Evolutionary conservation across 176 grass and related monocot genomes (phyloP).

Genomic region (Hyparrhenia diplandra): DNA sequence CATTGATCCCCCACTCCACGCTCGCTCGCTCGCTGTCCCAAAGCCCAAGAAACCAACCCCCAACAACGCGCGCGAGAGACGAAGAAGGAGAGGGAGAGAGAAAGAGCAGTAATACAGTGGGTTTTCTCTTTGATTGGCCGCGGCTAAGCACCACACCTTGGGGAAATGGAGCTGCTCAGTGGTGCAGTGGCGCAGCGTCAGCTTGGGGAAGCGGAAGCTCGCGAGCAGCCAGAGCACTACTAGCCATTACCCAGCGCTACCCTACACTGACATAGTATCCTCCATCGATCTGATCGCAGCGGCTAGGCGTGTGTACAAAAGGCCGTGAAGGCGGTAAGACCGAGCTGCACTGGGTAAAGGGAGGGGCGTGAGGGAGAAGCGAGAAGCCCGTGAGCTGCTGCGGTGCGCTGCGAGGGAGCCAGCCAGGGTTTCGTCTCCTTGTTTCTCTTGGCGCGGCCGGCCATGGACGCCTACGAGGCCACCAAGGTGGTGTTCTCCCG

Average conservation of each 20-base stretch:
- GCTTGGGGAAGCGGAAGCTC: constrained; percentile 39
- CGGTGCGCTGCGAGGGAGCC: background rate
- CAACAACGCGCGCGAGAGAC: background rate
- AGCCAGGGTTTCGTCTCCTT: background rate
- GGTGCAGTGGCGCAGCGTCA: constrained; percentile 5
- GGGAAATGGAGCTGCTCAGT: constrained; percentile 45
- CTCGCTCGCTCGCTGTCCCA: background rate
- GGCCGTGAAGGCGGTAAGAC: constrained; percentile 2
- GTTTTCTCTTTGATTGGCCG: constrained; percentile 16
- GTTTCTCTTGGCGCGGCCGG: constrained; percentile 5
- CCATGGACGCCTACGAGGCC: constrained; percentile 91
- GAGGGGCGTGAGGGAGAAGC: background rate
- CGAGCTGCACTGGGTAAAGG: background rate
- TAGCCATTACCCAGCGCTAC: constrained; percentile 2
- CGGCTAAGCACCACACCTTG: constrained; percentile 24
- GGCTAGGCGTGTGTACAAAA: constrained; percentile 22
- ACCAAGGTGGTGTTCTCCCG: constrained; percentile 90
- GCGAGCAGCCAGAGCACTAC: constrained; percentile 18
- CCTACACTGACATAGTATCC: constrained; percentile 30
- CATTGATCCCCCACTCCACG: background rate
- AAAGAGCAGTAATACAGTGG: background rate
- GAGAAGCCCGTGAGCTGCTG: constrained; percentile 43
- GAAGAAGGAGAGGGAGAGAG: background rate
- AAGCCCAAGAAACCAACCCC: constrained; percentile 25
- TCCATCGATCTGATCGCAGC: constrained; percentile 11